These are phyloP conservation scores for Eucalyptus cloeziana DNA, from an alignment of 345 rosid genomes.

Conservation along the genomic window DNA sequence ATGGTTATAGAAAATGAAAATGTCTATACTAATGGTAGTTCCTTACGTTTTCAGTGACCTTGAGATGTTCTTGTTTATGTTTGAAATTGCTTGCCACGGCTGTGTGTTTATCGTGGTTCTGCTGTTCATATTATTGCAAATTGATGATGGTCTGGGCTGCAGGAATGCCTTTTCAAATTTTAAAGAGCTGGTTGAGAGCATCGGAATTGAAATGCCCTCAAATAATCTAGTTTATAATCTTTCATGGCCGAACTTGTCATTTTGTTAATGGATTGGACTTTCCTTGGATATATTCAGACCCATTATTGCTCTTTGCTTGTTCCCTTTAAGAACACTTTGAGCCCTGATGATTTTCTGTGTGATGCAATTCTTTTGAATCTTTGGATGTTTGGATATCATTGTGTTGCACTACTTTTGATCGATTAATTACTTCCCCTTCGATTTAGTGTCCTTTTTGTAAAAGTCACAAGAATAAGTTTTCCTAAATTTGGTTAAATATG, in stretches of 20 bases:
- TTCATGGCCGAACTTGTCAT: conserved; percentile 13
- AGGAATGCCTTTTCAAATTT: too few species aligned
- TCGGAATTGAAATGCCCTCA: conserved; percentile 26
- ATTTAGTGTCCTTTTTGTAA: not conserved
- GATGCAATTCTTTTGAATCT: not conserved
- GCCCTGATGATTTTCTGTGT: not conserved
- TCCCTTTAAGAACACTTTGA: not conserved
- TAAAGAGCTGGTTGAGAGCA: conserved; percentile 1
- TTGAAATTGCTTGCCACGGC: too few species aligned
- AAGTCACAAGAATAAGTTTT: too few species aligned
- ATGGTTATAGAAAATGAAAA: too few species aligned
- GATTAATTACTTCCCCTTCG: not conserved
- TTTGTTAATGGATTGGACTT: not conserved
- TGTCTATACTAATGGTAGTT: too few species aligned
- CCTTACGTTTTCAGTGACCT: too few species aligned
- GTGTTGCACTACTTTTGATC: not conserved
- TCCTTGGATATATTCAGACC: not conserved
- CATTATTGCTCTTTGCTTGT: not conserved
- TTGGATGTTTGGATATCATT: not conserved
- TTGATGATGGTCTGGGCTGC: too few species aligned
- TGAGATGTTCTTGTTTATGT: too few species aligned
- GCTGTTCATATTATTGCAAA: too few species aligned
- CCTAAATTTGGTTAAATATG: too few species aligned
- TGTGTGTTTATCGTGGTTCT: too few species aligned
- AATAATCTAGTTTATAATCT: conserved; percentile 35